Evolutionary conservation across 2,329 filamentous ascomycete genomes (phyloP), one percentile per base, ranked within the genome.

Genomic region (Cordyceps militaris): DNA sequence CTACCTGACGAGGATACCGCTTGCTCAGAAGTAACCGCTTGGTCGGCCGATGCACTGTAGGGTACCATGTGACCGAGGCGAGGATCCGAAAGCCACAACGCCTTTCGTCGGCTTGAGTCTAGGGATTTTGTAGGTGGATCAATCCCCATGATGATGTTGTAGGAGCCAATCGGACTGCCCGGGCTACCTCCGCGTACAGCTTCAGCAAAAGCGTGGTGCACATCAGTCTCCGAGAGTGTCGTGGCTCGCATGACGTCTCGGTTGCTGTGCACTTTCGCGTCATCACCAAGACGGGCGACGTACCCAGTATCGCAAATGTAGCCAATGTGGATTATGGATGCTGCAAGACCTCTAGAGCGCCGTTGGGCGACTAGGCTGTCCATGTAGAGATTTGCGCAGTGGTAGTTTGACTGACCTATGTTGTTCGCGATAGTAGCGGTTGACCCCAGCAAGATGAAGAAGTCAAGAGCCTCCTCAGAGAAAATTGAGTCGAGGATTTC

Each of bases 371-470:
- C 71, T 0, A 80, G 63, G 1, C 61, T 62, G 5, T 63, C 61
- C 69, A 79, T 73, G 63, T 70, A 80, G 8, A 62, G 59, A 58
- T 78, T 77, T 0, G 72, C 75, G 0, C 74, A 73, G 1, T 67
- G 63, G 60, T 81, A 81, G 61, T 75, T 77, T 6, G 69, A 62
- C 62, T 81, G 77, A 1, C 63, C 66, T 14, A 56, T 51, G 55
- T 68, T 69, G 1, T 69, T 70, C 7, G 65, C 60, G 3, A 70
- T 61, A 7, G 58, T 60, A 1, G 63, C 61, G 1, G 66, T 43
- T 0, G 71, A 74, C 0, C 67, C 70, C 30, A 73, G 64, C 42
- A 70, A 48, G 28, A 73, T 62, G 59, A 73, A 73, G 61, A 71
- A 72, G 56, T 73, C 71, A 10, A 74, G 63, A 0, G 60, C 21